These are phyloP conservation scores for Trypanosoma lewisi DNA, from an alignment of 208 protist genomes.

Conservation along the genomic window DNA sequence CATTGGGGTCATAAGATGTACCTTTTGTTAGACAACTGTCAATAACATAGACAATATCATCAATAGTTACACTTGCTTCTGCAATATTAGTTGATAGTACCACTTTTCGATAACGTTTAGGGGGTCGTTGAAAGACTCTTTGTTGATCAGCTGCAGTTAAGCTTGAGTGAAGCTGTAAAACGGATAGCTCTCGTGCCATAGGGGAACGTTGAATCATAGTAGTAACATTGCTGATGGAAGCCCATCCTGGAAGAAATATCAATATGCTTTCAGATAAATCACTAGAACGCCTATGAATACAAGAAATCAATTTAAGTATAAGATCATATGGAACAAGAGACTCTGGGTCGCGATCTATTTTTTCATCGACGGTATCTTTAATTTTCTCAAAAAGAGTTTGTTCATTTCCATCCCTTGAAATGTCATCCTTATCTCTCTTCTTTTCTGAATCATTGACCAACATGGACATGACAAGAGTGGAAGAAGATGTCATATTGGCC, in stretches of 20 bases:
- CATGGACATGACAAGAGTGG: constrained; percentile 38
- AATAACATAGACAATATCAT: constrained; percentile 95
- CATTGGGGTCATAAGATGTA: constrained; percentile 78
- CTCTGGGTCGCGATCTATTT: constrained; percentile 53
- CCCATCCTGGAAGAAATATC: constrained; percentile 89
- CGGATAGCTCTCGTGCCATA: constrained; percentile 52
- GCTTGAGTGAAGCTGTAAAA: constrained; percentile 90
- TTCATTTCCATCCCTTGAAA: constrained; percentile 7
- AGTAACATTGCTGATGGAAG: constrained; percentile 74
- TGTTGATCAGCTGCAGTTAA: constrained; percentile 87
- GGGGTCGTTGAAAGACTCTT: constrained; percentile 88
- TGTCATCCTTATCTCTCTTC: background rate
- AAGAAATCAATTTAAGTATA: constrained; percentile 55
- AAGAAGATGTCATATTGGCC: constrained; percentile 29
- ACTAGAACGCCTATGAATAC: constrained; percentile 41
- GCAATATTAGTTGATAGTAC: constrained; percentile 97
- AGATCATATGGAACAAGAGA: constrained; percentile 70
- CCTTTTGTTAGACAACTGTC: constrained; percentile 94
- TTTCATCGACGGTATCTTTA: constrained; percentile 51
- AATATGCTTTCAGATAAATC: constrained; percentile 73
- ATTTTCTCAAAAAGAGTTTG: constrained; percentile 54
- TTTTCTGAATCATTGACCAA: constrained; percentile 11
- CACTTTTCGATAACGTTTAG: constrained; percentile 82
- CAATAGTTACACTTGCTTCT: constrained; percentile 96
- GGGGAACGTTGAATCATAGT: constrained; percentile 47